phyloP scores from a whole-genome alignment of 805 yeast genomes.

The Lipomyces spencermartinsiae region DNA sequence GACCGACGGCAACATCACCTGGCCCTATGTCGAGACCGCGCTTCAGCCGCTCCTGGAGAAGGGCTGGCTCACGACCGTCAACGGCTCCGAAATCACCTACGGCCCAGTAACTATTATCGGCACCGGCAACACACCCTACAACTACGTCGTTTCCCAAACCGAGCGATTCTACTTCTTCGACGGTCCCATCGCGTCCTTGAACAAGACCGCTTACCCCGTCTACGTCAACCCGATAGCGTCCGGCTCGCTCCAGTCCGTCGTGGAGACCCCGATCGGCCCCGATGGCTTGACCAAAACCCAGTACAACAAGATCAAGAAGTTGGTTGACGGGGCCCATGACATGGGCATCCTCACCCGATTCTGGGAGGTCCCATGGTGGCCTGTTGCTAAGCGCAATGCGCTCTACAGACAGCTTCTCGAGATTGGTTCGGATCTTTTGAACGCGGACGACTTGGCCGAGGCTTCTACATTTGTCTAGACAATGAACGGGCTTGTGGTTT shows the following conservation, averaged over 20 bases:
- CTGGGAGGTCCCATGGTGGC: constrained; percentile 80
- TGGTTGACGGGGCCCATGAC: constrained; percentile 55
- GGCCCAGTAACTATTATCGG: constrained; percentile 69
- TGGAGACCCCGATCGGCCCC: constrained; percentile 41
- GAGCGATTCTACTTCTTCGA: constrained; percentile 56
- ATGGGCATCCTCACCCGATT: constrained; percentile 62
- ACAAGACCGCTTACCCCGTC: constrained; percentile 40
- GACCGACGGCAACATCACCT: constrained; percentile 56
- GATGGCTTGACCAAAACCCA: constrained; percentile 50
- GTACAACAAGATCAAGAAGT: constrained; percentile 40
- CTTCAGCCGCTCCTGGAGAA: constrained; percentile 56
- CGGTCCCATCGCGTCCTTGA: constrained; percentile 52
- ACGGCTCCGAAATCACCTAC: constrained; percentile 45
- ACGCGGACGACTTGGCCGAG: constrained; percentile 63
- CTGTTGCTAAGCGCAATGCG: constrained; percentile 51
- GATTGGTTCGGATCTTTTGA: constrained; percentile 62
- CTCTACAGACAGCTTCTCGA: constrained; percentile 59
- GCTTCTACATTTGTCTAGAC: constrained; percentile 43
- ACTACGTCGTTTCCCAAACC: constrained; percentile 43
- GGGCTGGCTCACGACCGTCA: constrained; percentile 58
- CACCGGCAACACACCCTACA: constrained; percentile 69
- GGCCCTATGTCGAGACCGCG: constrained; percentile 52
- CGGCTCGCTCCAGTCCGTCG: constrained; percentile 39
- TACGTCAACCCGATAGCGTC: constrained; percentile 50
- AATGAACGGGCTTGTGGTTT: background rate